These are phyloP conservation scores for Thielaviopsis populi DNA, from an alignment of 2,329 filamentous ascomycete species.

Conservation along the genomic window DNA sequence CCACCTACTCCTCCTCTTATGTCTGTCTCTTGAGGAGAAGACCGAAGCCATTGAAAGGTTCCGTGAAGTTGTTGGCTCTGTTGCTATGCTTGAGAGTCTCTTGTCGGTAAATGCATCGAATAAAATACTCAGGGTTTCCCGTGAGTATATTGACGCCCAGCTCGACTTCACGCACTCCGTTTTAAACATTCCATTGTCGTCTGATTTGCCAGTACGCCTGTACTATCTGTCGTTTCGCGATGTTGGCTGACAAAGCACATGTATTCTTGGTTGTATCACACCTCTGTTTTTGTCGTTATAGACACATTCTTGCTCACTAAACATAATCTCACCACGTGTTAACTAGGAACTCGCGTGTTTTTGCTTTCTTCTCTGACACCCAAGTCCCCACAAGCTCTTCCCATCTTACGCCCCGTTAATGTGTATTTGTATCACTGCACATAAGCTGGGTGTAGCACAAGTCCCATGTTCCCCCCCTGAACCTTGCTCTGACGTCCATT, in stretches of 20 bases:
- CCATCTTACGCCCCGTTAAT: neutral
- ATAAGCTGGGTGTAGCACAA: neutral
- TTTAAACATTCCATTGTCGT: neutral
- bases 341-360: too few species aligned
- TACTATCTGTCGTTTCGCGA: neutral
- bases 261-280: too few species aligned
- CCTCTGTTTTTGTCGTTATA: too few species aligned
- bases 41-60: neutral
- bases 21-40: too few species aligned
- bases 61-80: neutral
- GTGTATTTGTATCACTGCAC: neutral
- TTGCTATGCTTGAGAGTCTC: neutral
- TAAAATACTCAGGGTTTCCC: neutral
- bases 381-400: too few species aligned
- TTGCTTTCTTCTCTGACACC: neutral
- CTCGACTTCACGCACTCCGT: neutral
- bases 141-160: neutral
- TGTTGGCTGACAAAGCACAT: too few species aligned
- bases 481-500: neutral
- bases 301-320: neutral
- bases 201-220: neutral
- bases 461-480: neutral
- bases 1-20: too few species aligned
- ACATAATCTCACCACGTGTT: too few species aligned
- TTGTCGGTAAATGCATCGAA: neutral